Base-by-base conservation (phyloP, 2,329 filamentous ascomycete genomes). In the Clarireedia hainanense region DNA sequence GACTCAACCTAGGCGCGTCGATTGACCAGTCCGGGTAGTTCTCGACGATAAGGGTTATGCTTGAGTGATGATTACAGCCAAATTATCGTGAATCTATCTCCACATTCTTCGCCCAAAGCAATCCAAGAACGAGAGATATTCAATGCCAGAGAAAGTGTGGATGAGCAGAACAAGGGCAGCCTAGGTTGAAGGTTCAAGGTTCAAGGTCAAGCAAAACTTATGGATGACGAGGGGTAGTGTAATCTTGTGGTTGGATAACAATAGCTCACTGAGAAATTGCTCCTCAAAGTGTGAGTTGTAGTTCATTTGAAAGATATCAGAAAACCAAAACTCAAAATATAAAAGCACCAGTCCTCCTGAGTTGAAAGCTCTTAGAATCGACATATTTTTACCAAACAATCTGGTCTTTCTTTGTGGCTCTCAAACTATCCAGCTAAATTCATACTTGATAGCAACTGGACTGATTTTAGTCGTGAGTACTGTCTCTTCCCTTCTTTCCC, bases 141-240 rank as follows among this genome's bases (percentile, higher is more conserved):
- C 55, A 56, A 57, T 57, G 56, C 45, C 57, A 58, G 57, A 56
- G 62, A 64, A 64, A 56, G 64, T 65, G 66, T 64, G 64, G 66
- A 66, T 60, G 63, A 61, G 50, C 47, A 56, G 27, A 61, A 56
- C 59, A 55, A 62, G 62, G 62, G 61, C 56, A 61, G 40, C 52
- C 61, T 52, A 60, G 61, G 64, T 60, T 56, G 58, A 63, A 65
- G 58, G 53, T 50, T 65, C 60, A 63, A 65, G 58, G 53, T 50
- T 65, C 60, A 58, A 64, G 57, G 62, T 64, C 52, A 62, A 66
- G 59, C 58, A 66, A 62, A 62, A 62, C 26, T 64, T 57, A 64
- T 61, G 57, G 61, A 54, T 61, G 60, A 62, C 63, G 15, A 37
- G 36, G 17, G 20, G 34, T 52, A 52, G 40, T 56, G 47, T 51